Conservation (phyloP, 208 protist genomes). For the Angomonas deanei region DNA sequence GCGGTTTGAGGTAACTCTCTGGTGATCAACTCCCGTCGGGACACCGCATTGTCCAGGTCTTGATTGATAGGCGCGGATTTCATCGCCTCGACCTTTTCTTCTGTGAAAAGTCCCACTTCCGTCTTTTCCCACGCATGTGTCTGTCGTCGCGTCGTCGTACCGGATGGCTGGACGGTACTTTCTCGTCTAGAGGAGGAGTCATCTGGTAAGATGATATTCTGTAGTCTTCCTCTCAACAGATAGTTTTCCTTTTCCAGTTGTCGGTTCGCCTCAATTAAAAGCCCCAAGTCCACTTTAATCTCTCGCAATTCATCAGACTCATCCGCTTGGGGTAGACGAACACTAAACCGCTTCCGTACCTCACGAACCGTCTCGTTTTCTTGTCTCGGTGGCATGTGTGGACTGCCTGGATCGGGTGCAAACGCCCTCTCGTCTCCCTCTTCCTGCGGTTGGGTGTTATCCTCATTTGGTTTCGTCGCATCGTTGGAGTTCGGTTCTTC, state of each 20-base stretch:
- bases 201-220: conserved; percentile 12
- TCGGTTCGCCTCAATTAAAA: conserved; percentile 73
- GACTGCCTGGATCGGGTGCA: no score
- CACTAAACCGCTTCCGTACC: no score
- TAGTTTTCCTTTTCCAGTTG: conserved; percentile 59
- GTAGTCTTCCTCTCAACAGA: not conserved
- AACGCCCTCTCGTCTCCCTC: no score
- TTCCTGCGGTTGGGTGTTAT: no score
- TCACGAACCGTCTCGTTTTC: no score
- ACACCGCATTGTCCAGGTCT: not conserved
- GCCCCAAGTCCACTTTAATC: conserved; percentile 37
- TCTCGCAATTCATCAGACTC: conserved; percentile 17
- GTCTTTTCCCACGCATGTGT: not conserved
- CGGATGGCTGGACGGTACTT: no score
- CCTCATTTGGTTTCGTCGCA: no score
- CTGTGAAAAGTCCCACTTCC: not conserved
- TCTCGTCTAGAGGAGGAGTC: no score
- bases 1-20: not conserved
- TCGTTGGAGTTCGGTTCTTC: no score
- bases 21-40: not conserved
- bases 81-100: not conserved
- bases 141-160: no score
- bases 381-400: no score
- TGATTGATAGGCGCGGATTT: not conserved
- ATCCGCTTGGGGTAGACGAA: not conserved